Base-by-base conservation (phyloP, 2,329 filamentous ascomycete species). In the Camillea tinctor region DNA sequence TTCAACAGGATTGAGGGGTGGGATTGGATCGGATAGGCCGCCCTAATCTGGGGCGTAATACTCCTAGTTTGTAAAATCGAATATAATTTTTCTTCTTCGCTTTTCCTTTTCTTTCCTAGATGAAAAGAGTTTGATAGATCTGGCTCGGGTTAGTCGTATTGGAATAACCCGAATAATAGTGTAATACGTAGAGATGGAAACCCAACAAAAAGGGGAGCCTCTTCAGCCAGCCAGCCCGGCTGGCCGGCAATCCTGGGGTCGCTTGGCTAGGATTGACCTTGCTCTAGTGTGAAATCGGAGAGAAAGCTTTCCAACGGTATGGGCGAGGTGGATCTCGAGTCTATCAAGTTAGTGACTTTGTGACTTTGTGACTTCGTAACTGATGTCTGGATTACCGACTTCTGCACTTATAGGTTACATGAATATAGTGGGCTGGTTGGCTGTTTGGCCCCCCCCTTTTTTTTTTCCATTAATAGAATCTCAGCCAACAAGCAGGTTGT, bases 291-390 rank as follows among this genome's bases (percentile, higher is more conserved):
- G 9, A 55, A 56, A 26, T 59, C 62, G 64, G 64, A 66, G 62
- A 64, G 58, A 66, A 61, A n/a, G 56, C 60, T 64, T 64, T 62
- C 62, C 64, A 66, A 62, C 60, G 56, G 64, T 60, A 52, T 66
- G 64, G 64, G 50, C 59, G 58, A 52, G 56, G 44, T n/a, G 21
- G 52, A 44, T 21, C 30, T 11, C 6, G 20, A 44, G 36, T 11
- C 13, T 44, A 44, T 44, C 15, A 30, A n/a, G n/a, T 30, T 30
- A 30, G 3, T 30, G 13, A 30, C 26, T 30, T 30, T 7, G 13
- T 4, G 6, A 30, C 26, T 30, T n/a, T n/a, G n/a, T n/a, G n/a
- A n/a, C n/a, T n/a, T n/a, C n/a, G n/a, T n/a, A n/a, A 26, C 24
- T 26, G 24, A 8, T n/a, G 24, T 26, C 4, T 8, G 24, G 4